phyloP scores from a whole-genome alignment of 1,284 basidiomycete species.

The Kwoniella shivajii region DNA sequence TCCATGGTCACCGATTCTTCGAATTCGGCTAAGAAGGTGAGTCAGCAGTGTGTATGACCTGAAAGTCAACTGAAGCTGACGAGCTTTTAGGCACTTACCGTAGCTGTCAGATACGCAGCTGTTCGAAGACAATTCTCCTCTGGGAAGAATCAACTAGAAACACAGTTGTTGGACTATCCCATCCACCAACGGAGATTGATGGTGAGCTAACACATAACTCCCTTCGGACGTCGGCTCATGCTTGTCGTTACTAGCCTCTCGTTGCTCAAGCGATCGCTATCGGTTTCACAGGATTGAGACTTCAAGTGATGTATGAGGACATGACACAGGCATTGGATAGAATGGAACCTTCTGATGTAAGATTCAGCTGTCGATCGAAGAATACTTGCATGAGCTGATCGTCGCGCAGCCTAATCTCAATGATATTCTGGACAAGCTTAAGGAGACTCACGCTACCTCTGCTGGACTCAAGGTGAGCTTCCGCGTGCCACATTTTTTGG shows the following conservation, averaged over 20 bases:
- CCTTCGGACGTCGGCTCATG: background rate
- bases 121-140: conserved; percentile 60
- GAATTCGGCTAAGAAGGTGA: conserved; percentile 59
- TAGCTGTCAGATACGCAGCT: conserved; percentile 61
- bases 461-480: conserved; percentile 56
- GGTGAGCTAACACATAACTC: conserved; percentile 24
- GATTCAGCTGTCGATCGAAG: conserved; percentile 8
- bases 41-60: background rate
- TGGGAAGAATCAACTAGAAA: conserved; percentile 57
- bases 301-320: conserved; percentile 55
- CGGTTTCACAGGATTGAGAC: conserved; percentile 58
- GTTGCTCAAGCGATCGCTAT: conserved; percentile 62
- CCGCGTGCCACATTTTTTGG: background rate
- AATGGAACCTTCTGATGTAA: conserved; percentile 57
- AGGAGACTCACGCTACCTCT: conserved; percentile 63
- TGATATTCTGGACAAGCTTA: conserved; percentile 58
- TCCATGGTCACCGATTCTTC: conserved; percentile 61
- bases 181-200: conserved; percentile 63
- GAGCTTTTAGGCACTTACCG: conserved; percentile 56
- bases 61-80: background rate
- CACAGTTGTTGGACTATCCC: conserved; percentile 62
- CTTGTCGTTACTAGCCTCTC: conserved; percentile 49
- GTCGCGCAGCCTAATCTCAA: conserved; percentile 43
- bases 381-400: conserved; percentile 12
- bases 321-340: conserved; percentile 59